Evolutionary conservation across 2,329 filamentous ascomycete genomes (phyloP).

Genomic region (Epichloe coenophiala): DNA sequence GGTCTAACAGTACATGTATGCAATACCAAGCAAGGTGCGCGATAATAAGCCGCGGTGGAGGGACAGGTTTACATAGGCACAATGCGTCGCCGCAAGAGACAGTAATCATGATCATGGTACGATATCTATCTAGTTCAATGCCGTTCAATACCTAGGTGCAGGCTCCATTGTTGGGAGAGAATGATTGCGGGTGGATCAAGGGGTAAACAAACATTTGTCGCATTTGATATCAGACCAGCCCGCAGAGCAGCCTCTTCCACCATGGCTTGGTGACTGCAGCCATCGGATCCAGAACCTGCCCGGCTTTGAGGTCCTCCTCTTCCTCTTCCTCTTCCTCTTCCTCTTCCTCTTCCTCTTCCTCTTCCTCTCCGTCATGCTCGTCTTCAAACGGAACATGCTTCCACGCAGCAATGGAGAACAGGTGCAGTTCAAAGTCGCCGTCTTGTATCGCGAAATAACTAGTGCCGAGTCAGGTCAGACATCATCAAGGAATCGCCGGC

Average conservation of each 20-base stretch:
- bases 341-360: too few species aligned
- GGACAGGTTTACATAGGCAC: too few species aligned
- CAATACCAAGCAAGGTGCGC: too few species aligned
- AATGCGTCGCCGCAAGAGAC: too few species aligned
- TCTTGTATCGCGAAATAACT: slow-evolving; percentile 67
- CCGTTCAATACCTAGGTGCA: background rate
- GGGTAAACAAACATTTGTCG: too few species aligned
- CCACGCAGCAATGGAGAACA: slow-evolving; percentile 17
- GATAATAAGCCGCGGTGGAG: background rate
- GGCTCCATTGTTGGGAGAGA: background rate
- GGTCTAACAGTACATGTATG: too few species aligned
- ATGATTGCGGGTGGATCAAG: too few species aligned
- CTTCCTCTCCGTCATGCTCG: slow-evolving; percentile 3
- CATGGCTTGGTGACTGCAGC: slow-evolving; percentile 5
- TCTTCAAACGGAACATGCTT: slow-evolving; percentile 6
- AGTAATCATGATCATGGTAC: too few species aligned
- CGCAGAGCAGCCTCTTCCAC: slow-evolving; percentile 17
- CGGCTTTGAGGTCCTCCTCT: slow-evolving; percentile 7
- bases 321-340: too few species aligned
- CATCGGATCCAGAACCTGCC: background rate
- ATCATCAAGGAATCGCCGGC: background rate
- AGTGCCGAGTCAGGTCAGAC: slow-evolving; percentile 10
- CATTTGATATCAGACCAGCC: slow-evolving; percentile 9
- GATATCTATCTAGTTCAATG: background rate
- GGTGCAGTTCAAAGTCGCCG: slow-evolving; percentile 41